Evolutionary conservation across 2,329 filamentous ascomycete species (phyloP).

Genomic region (Chalaropsis ovoidea): DNA sequence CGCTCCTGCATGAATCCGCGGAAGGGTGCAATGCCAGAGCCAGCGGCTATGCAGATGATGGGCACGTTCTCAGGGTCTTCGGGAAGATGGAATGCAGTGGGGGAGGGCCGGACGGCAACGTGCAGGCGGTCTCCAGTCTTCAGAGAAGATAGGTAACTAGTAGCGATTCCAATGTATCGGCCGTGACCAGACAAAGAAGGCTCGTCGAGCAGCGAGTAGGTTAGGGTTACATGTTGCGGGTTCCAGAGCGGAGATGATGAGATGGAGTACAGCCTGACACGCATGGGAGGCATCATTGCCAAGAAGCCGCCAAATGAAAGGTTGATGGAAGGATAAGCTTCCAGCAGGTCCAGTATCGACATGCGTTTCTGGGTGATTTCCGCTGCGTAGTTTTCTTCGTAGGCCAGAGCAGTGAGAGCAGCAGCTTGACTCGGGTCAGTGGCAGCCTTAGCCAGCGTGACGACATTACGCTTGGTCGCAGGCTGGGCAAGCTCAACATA

Average conservation of each 20-base stretch:
- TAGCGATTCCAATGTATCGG: constrained; percentile 49
- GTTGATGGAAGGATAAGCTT: constrained; percentile 48
- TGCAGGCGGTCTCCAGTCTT: constrained; percentile 37
- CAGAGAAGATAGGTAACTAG: constrained; percentile 48
- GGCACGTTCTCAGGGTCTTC: constrained; percentile 38
- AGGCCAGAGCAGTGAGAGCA: constrained; percentile 40
- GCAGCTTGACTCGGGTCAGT: constrained; percentile 37
- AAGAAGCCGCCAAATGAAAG: constrained; percentile 59
- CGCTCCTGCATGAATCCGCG: constrained; percentile 54
- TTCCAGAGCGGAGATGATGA: constrained; percentile 60
- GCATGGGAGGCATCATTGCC: constrained; percentile 64
- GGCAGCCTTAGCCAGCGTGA: constrained; percentile 40
- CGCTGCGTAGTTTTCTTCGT: constrained; percentile 38
- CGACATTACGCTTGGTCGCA: constrained; percentile 52
- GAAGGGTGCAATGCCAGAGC: constrained; percentile 52
- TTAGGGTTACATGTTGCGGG: constrained; percentile 50
- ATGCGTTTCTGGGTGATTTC: constrained; percentile 47
- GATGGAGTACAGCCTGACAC: constrained; percentile 68
- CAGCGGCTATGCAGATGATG: constrained; percentile 43
- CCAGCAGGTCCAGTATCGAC: constrained; percentile 59
- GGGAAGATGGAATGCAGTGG: constrained; percentile 42
- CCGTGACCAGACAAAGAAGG: constrained; percentile 43
- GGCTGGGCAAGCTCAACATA: constrained; percentile 66
- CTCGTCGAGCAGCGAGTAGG: constrained; percentile 54
- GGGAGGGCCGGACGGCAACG: constrained; percentile 41